These are phyloP conservation scores for Silene latifolia DNA, from an alignment of 148 eudicot genomes.

Conservation along the genomic window DNA sequence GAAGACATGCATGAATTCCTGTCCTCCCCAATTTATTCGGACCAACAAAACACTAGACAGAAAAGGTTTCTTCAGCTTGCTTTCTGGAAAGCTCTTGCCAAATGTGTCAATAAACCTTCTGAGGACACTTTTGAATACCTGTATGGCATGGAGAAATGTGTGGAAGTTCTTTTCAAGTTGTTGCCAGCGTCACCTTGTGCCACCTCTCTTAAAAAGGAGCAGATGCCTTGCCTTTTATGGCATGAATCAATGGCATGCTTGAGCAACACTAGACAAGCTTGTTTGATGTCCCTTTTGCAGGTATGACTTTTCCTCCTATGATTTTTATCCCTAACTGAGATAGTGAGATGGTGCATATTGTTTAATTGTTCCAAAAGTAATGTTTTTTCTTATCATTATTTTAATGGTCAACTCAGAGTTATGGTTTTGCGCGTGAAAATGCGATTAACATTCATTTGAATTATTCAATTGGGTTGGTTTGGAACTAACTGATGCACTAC, in stretches of 20 bases:
- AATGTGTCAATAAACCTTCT: conserved; percentile 46
- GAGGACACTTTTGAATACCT: conserved; percentile 39
- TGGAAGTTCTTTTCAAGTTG: conserved; percentile 60
- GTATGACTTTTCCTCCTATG: conserved; percentile 25
- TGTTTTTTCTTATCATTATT: background rate
- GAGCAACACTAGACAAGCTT: conserved; percentile 59
- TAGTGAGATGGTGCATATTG: background rate
- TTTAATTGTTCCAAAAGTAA: background rate
- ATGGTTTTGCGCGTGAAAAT: background rate
- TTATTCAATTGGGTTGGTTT: background rate
- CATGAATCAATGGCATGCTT: conserved; percentile 60
- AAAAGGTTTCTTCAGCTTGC: conserved; percentile 51
- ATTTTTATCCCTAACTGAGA: background rate
- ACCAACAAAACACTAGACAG: conserved; percentile 33
- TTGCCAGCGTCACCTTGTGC: conserved; percentile 42
- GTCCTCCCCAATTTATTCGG: conserved; percentile 40
- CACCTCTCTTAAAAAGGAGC: conserved; percentile 25
- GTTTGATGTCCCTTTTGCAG: conserved; percentile 69
- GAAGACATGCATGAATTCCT: conserved; percentile 57
- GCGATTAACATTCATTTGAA: background rate
- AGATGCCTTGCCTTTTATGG: conserved; percentile 49
- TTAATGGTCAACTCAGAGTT: background rate
- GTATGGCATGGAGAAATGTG: conserved; percentile 60
- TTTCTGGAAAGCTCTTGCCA: conserved; percentile 72
- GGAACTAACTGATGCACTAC: background rate